Percentiles rank a stretch among this genome's conserved stretches.
These are phyloP conservation scores for Mycena rebaudengoi DNA, from an alignment of 768 basidiomycete species.

Conservation along the genomic window DNA sequence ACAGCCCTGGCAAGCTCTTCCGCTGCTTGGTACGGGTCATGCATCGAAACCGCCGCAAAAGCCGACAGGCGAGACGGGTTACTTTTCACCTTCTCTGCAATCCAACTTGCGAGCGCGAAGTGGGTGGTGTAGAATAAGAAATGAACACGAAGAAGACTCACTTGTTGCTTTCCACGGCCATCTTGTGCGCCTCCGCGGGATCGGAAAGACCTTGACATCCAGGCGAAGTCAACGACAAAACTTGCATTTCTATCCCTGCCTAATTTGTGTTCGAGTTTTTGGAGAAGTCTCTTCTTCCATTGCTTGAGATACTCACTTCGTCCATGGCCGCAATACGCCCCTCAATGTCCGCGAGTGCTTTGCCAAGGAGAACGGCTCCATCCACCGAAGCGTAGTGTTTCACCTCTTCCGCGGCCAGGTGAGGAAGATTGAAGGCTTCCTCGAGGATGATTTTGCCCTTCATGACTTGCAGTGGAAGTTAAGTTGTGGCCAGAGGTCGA, in stretches of 20 bases:
- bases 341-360: slow-evolving; percentile 25
- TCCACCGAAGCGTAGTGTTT: slow-evolving; percentile 23
- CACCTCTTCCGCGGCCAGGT: slow-evolving; percentile 20
- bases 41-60: slow-evolving; percentile 31
- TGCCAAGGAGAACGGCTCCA: slow-evolving; percentile 17
- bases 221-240: slow-evolving; percentile 27
- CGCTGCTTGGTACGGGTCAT: slow-evolving; percentile 25
- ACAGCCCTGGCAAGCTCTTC: slow-evolving; percentile 26
- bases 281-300: too few species aligned
- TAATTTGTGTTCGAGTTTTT: background rate
- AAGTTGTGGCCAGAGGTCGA: too few species aligned
- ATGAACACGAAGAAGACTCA: slow-evolving; percentile 6
- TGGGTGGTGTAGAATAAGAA: too few species aligned
- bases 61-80: slow-evolving; percentile 25
- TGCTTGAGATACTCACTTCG: slow-evolving; percentile 1
- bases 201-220: slow-evolving; percentile 24
- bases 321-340: slow-evolving; percentile 28
- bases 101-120: background rate
- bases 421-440: slow-evolving; percentile 28
- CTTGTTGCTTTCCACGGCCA: slow-evolving; percentile 30
- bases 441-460: slow-evolving; percentile 31
- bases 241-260: slow-evolving; percentile 30
- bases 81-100: slow-evolving; percentile 24
- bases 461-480: slow-evolving; percentile 1
- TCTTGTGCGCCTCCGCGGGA: slow-evolving; percentile 23